Conservation (phyloP, 148 eudicot genomes). For the Camellia lanceoleosa region DNA sequence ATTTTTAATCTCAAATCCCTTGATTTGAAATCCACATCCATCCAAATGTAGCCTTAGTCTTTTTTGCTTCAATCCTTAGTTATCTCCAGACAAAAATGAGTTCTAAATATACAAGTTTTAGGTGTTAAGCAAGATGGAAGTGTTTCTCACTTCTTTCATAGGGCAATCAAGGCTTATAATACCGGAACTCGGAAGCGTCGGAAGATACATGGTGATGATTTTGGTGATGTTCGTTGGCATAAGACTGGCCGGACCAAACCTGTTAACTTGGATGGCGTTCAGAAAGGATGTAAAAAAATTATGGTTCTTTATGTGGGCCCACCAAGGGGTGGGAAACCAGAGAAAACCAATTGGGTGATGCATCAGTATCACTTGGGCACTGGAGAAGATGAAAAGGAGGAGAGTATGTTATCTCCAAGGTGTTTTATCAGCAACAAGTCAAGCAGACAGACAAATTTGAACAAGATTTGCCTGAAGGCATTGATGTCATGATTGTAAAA, state of each 20-base stretch:
- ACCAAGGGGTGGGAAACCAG: slow-evolving; percentile 67
- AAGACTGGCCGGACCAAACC: slow-evolving; percentile 93
- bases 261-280: slow-evolving; percentile 60
- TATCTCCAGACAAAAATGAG: slow-evolving; percentile 11
- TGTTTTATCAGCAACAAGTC: slow-evolving; percentile 75
- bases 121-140: slow-evolving; percentile 93
- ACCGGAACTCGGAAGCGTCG: slow-evolving; percentile 91
- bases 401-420: slow-evolving; percentile 80
- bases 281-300: slow-evolving; percentile 88
- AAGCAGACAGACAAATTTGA: slow-evolving; percentile 51
- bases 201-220: slow-evolving; percentile 68
- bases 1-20: too few relatives aligned
- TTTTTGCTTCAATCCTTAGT: neutral
- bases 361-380: slow-evolving; percentile 93
- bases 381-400: slow-evolving; percentile 82
- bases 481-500: slow-evolving; percentile 35
- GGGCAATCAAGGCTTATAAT: slow-evolving; percentile 87
- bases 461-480: slow-evolving; percentile 32
- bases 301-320: slow-evolving; percentile 80
- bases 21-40: too few relatives aligned
- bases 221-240: slow-evolving; percentile 93
- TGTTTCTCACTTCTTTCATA: slow-evolving; percentile 81
- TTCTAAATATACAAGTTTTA: slow-evolving; percentile 17
- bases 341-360: slow-evolving; percentile 96
- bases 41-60: too few relatives aligned